Percentiles rank a stretch among this genome's conserved stretches.
Evolutionary conservation across 768 basidiomycete genomes (phyloP).

Genomic region (Suillus occidentalis): DNA sequence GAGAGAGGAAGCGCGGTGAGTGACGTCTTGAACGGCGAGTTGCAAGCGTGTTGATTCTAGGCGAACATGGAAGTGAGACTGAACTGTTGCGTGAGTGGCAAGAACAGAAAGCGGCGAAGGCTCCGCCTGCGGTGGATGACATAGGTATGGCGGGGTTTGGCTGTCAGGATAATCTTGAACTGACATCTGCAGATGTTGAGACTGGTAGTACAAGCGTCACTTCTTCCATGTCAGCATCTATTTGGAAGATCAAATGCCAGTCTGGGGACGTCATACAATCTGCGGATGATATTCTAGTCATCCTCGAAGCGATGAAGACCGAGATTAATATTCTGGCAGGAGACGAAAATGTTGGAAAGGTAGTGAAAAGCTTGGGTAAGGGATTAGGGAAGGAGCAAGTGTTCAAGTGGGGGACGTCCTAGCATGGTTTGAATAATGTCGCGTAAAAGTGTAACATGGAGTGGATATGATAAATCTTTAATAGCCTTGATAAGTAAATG

Average conservation of each 20-base stretch:
- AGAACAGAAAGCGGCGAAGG: slow-evolving; percentile 22
- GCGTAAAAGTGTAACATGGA: not conserved
- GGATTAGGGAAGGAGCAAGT: slow-evolving; percentile 41
- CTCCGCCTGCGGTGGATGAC: not conserved
- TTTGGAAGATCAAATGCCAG: slow-evolving; percentile 48
- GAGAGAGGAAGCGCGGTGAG: slow-evolving; percentile 43
- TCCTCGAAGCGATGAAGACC: slow-evolving; percentile 69
- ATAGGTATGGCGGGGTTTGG: not conserved
- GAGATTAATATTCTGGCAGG: slow-evolving; percentile 52
- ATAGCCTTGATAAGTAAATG: not conserved
- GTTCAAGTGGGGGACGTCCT: slow-evolving; percentile 50
- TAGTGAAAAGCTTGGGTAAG: slow-evolving; percentile 38
- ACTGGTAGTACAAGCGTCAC: slow-evolving; percentile 14
- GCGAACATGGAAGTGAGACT: slow-evolving; percentile 36
- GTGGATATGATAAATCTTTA: not conserved
- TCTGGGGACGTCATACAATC: slow-evolving; percentile 43
- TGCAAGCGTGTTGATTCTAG: not conserved
- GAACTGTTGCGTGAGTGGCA: slow-evolving; percentile 47
- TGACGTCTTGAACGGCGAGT: not conserved
- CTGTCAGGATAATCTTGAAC: not conserved
- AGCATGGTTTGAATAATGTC: slow-evolving; percentile 28
- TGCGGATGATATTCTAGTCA: slow-evolving; percentile 43
- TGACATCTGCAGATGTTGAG: slow-evolving; percentile 5
- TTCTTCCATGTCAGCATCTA: slow-evolving; percentile 14
- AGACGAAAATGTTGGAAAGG: slow-evolving; percentile 44